Conservation (phyloP, 352 stramenopile genomes). For the Peronospora belbahrii region DNA sequence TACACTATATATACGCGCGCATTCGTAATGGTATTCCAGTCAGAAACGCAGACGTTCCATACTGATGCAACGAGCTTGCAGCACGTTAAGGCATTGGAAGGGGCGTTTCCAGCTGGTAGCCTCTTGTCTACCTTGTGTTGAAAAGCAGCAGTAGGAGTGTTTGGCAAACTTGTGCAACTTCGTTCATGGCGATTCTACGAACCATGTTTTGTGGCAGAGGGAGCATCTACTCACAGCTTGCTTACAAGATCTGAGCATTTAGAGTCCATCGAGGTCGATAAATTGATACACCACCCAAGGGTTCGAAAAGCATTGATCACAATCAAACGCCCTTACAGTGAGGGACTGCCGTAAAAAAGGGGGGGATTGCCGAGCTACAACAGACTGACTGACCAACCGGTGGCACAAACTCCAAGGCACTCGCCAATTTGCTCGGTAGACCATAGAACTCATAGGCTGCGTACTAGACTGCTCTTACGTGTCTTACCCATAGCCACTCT, state of each 20-base stretch:
- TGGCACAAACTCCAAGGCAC: conserved; percentile 2
- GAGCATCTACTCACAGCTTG: neutral
- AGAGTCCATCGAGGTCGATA: too few relatives aligned
- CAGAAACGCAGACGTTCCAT: conserved; percentile 15
- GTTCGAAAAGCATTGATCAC: neutral
- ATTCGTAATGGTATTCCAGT: too few relatives aligned
- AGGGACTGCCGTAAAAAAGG: neutral
- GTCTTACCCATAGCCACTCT: neutral
- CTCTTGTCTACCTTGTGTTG: conserved; percentile 10
- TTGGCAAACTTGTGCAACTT: neutral
- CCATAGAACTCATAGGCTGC: neutral
- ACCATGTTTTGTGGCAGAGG: conserved; percentile 6
- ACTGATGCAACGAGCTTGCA: too few relatives aligned
- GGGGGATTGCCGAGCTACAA: neutral
- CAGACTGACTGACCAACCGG: too few relatives aligned
- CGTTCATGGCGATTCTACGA: neutral
- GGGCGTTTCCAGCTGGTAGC: conserved; percentile 16
- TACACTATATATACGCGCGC: too few relatives aligned
- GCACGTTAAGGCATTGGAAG: conserved; percentile 21
- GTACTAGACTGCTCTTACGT: neutral
- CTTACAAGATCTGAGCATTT: neutral
- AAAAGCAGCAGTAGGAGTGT: neutral
- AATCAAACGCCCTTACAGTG: neutral
- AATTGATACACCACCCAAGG: neutral
- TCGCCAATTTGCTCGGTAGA: conserved; percentile 11